A percentile compares a stretch with the other conserved stretches of the same genome.
Evolutionary conservation across 371 early-diverging fungal species (phyloP).

Genomic region (Actinomortierella ambigua): DNA sequence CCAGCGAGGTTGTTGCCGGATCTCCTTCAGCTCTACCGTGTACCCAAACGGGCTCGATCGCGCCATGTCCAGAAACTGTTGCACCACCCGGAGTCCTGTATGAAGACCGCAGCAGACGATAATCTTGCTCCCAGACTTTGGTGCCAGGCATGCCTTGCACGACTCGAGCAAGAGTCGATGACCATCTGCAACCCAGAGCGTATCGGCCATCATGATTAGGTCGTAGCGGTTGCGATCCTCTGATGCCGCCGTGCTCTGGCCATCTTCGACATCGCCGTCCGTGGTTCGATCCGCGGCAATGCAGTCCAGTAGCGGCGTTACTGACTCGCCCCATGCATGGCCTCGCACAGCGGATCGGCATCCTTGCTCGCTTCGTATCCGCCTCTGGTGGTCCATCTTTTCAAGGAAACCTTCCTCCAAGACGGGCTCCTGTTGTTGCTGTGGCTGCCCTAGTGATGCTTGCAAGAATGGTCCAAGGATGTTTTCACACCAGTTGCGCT

Average conservation of each 20-base stretch:
- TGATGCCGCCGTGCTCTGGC: background rate
- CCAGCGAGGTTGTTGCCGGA: conserved; percentile 26
- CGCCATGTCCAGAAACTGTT: conserved; percentile 29
- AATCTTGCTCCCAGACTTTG: conserved; percentile 15
- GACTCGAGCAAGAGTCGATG: conserved; percentile 24
- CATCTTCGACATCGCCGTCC: too few relatives aligned
- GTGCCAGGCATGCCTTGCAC: conserved; percentile 4
- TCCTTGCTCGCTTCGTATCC: conserved; percentile 15
- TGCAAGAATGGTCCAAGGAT: too few relatives aligned
- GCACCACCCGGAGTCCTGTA: conserved; percentile 25
- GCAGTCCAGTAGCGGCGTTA: conserved; percentile 25
- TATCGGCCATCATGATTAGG: conserved; percentile 35
- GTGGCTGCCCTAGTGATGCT: too few relatives aligned
- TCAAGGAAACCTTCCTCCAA: too few relatives aligned
- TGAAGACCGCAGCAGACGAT: conserved; percentile 42
- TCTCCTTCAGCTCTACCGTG: conserved; percentile 17
- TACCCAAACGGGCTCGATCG: conserved; percentile 12
- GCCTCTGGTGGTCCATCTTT: background rate
- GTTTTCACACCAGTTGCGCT: conserved; percentile 44
- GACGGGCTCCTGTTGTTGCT: too few relatives aligned
- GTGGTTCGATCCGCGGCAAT: background rate
- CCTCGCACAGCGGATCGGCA: conserved; percentile 41
- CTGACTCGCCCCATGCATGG: conserved; percentile 41
- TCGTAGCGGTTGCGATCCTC: conserved; percentile 12
- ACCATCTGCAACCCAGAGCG: conserved; percentile 45